phyloP scores from a whole-genome alignment of 208 protist genomes.

The Wallacemonas sp. region DNA sequence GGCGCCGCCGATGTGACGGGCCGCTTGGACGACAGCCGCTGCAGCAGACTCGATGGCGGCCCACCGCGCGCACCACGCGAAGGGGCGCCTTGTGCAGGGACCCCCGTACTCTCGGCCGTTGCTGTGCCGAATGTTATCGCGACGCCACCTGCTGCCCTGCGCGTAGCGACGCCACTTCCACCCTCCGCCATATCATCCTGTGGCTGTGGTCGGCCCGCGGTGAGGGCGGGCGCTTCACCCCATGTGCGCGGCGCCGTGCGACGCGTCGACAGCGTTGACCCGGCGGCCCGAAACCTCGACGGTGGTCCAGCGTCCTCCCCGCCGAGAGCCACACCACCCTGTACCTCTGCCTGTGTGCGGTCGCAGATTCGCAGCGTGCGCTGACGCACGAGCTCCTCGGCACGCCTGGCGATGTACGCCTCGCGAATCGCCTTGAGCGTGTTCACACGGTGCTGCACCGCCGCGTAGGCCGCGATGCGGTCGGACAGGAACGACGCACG shows the following conservation, averaged over 20 bases:
- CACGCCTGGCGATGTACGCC: constrained; percentile 15
- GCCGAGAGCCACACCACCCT: not conserved
- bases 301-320: not conserved
- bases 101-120: no score
- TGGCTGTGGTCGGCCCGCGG: no score
- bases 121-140: constrained; percentile 23
- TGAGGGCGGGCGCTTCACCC: no score
- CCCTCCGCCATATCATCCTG: not conserved
- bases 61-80: not conserved
- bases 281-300: not conserved
- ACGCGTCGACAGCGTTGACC: not conserved
- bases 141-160: constrained; percentile 1
- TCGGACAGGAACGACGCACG: constrained; percentile 62
- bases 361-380: constrained; percentile 22
- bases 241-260: not conserved
- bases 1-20: not conserved
- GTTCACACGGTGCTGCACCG: constrained; percentile 35
- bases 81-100: no score
- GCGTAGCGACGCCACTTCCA: not conserved
- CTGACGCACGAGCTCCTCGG: constrained; percentile 20
- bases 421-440: constrained; percentile 36
- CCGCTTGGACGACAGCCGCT: not conserved
- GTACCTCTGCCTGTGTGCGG: not conserved
- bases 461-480: constrained; percentile 54
- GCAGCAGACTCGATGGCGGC: not conserved